A percentile compares a stretch with the other conserved stretches of the same genome.
Conservation (phyloP, 2,329 filamentous ascomycete genomes). For the Calycina marina region DNA sequence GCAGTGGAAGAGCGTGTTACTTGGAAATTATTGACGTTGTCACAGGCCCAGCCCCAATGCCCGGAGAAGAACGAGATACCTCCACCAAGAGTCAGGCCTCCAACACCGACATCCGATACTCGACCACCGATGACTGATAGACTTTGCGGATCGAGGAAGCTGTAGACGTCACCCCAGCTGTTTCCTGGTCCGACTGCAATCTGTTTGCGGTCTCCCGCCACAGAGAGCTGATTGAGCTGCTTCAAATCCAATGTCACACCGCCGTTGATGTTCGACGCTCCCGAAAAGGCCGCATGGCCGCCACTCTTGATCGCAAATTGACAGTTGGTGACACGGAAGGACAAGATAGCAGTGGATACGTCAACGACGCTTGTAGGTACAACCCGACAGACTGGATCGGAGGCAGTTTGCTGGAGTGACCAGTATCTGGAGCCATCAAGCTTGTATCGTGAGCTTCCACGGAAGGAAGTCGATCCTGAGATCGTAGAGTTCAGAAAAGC, state of each 20-base stretch:
- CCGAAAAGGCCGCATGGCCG: conserved; percentile 22
- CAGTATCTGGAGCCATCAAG: conserved; percentile 18
- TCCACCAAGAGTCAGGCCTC: conserved; percentile 12
- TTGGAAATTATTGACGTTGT: conserved; percentile 23
- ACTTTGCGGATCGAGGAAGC: conserved; percentile 19
- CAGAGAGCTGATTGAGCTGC: conserved; percentile 14
- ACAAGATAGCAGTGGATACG: conserved; percentile 10
- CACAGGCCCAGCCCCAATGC: conserved; percentile 32
- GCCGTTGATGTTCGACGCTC: conserved; percentile 33
- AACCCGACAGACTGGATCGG: conserved; percentile 12
- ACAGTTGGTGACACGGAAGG: conserved; percentile 7
- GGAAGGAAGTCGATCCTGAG: too few species aligned
- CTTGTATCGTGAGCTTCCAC: too few species aligned
- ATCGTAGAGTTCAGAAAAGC: too few species aligned
- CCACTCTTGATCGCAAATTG: conserved; percentile 16
- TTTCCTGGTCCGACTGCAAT: conserved; percentile 25
- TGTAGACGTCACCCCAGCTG: conserved; percentile 27
- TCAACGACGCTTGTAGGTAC: conserved; percentile 9
- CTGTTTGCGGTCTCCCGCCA: conserved; percentile 16
- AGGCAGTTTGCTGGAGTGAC: conserved; percentile 12
- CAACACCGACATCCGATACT: conserved; percentile 13
- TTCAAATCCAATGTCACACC: conserved; percentile 35
- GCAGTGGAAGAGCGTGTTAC: conserved; percentile 3
- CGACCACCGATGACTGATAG: conserved; percentile 27
- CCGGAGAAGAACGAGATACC: conserved; percentile 14